Evolutionary conservation across 768 basidiomycete genomes (phyloP), one percentile per base, ranked within the genome.

Genomic region (Pulveroboletus ravenelii): DNA sequence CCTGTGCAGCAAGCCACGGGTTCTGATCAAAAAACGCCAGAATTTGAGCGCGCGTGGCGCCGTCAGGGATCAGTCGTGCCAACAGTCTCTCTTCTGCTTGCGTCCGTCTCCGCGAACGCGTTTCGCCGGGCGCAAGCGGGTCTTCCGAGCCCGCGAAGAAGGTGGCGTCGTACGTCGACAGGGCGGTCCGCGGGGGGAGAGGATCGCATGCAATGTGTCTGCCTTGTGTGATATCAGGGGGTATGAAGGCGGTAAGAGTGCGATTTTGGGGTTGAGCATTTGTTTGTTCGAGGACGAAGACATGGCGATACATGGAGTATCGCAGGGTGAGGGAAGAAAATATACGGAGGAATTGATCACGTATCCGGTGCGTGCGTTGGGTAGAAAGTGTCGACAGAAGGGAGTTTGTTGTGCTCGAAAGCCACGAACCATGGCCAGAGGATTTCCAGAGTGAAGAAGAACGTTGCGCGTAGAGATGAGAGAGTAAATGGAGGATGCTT

Each of bases 401-500:
- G 66, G 55, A 54, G 3, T 69, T 64, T 40, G 85, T 71, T 2
- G 81, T 84, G n/a, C 70, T 65, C 1, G 78, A 61, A 58, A 96
- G 82, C 93, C 93, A 97, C 0, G 75, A 63, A 1, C 78, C 61
- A 30, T 78, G 72, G 1, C 65, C 60, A 0, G 85, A 72, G 13
- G 85, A 82, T 72, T 94, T 97, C 93, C 93, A 98, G 3, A 95
- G 65, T 0, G 82, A 65, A 9, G 70, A 74, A 0, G 90, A 87
- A 7, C 91, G 85, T 38, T 86, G 81, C 4, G 79, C 89, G 65
- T 98, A 98, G 20, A 97, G 80, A 61, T 93, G 89, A 0, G 89
- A 87, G 4, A 97, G 77, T 8, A 96, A 79, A 56, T 96, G 87
- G 0, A 92, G 70, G 3, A 78, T 76, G 9, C 73, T 67, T 23